These are phyloP conservation scores for Salmacisia buchloeana DNA, from an alignment of 1,284 basidiomycete genomes.

Conservation along the genomic window DNA sequence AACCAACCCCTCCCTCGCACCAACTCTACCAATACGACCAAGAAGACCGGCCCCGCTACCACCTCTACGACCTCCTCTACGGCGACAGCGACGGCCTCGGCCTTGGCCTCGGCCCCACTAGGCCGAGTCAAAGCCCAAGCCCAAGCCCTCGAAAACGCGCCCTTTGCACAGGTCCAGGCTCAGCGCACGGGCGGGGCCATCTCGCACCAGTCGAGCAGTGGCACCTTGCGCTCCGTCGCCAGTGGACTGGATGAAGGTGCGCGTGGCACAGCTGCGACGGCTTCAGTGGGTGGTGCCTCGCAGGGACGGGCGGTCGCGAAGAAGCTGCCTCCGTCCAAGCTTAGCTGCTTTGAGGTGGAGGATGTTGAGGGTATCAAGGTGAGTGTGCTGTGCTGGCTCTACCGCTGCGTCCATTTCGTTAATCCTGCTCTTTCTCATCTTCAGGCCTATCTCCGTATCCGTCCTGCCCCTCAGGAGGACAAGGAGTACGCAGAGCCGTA, in stretches of 20 bases:
- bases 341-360: slow-evolving; percentile 1
- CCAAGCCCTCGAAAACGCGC: neutral
- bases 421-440: neutral
- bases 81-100: neutral
- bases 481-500: slow-evolving; percentile 27
- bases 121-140: neutral
- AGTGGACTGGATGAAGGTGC: no score
- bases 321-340: neutral
- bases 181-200: no score
- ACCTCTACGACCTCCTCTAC: neutral
- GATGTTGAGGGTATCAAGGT: slow-evolving; percentile 4
- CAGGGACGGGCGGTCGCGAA: neutral
- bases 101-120: slow-evolving; percentile 1
- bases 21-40: neutral
- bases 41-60: neutral
- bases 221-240: neutral
- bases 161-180: no score
- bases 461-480: slow-evolving; percentile 27
- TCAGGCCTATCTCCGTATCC: slow-evolving; percentile 41
- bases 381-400: neutral
- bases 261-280: neutral
- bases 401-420: neutral
- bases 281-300: neutral
- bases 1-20: neutral
- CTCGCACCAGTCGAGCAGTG: neutral